Base-by-base conservation (phyloP, 192 early-diverging fungal genomes). In the Bifiguratus adelaidae region DNA sequence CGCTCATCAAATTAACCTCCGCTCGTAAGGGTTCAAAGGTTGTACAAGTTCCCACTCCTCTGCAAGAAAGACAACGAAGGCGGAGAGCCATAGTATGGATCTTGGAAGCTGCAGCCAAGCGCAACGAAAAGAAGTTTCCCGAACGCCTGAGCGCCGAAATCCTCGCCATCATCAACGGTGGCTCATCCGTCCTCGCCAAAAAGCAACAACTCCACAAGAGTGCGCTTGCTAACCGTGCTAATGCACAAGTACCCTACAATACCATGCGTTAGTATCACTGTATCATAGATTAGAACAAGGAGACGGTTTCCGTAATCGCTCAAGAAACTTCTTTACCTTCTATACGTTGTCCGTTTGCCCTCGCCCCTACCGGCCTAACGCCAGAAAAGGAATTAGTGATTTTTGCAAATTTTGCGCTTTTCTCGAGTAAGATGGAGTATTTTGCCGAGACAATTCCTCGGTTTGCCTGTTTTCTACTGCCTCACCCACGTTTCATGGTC, bases 31-130 rank as follows among this genome's bases (percentile, higher is more conserved):
- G 89, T n/a, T 82, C 82, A 18, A 93, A 90, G 61, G 80, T 80
- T 15, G 50, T 89, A 3, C 80, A 83, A 42, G 74, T 86, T 1
- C 94, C 94, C 16, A 67, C 60, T 22, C 78, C 94, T 3, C 63
- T 95, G 42, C 82, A 71, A 53, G 69, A 84, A 60, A 61, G 88
- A 16, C 89, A 95, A 60, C 58, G 88, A 27, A 64, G 74, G 32
- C 68, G 77, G 40, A 75, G 73, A 13, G 93, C 80, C 13, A 89
- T 93, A 41, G 64, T 86, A 44, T 97, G 91, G 93, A 82, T 94
- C 16, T 35, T 87, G 41, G 84, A 90, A 20, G 80, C 86, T 7
- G 79, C 80, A 0, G 56, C 67, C 2, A 81, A 69, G 41, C 63
- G 83, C 13, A 72, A 65, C 4, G 78, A 85, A 35, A 76, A 78